phyloP scores from a whole-genome alignment of 78 protist species.

The Dictyostelium purpureum region DNA sequence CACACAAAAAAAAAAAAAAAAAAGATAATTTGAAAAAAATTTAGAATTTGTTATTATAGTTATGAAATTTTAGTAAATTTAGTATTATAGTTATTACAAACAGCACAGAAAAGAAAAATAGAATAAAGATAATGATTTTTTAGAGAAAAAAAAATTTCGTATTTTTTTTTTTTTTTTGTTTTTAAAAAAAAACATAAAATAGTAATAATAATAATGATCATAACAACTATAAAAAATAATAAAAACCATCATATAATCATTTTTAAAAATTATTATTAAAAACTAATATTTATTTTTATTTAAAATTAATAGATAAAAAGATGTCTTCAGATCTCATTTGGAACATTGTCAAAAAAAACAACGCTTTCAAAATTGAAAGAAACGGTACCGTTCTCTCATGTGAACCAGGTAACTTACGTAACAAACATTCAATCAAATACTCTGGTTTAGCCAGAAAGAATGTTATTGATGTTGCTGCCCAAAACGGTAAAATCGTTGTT shows the following conservation, averaged over 20 bases:
- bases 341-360: constrained; percentile 50
- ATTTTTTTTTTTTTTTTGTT: constrained; percentile 3
- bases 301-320: not conserved
- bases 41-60: too few species aligned
- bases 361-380: constrained; percentile 49
- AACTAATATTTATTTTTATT: not conserved
- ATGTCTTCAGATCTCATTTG: constrained; percentile 76
- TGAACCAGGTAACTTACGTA: constrained; percentile 72
- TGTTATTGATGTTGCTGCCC: constrained; percentile 34
- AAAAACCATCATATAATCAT: not conserved
- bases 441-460: constrained; percentile 66
- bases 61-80: too few species aligned
- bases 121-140: too few species aligned
- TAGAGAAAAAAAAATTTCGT: too few species aligned
- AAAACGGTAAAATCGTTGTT: constrained; percentile 25
- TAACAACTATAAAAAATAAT: not conserved
- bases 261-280: not conserved
- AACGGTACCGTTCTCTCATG: constrained; percentile 20
- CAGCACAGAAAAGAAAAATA: too few species aligned
- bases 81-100: too few species aligned
- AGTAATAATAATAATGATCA: not conserved
- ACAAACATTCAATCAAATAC: constrained; percentile 48
- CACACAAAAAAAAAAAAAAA: too few species aligned
- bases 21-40: too few species aligned
- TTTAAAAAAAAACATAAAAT: not conserved